Percentiles rank a stretch among this genome's conserved stretches.
phyloP scores from a whole-genome alignment of 2,329 filamentous ascomycete genomes.

The Arthrinium phaeospermum region DNA sequence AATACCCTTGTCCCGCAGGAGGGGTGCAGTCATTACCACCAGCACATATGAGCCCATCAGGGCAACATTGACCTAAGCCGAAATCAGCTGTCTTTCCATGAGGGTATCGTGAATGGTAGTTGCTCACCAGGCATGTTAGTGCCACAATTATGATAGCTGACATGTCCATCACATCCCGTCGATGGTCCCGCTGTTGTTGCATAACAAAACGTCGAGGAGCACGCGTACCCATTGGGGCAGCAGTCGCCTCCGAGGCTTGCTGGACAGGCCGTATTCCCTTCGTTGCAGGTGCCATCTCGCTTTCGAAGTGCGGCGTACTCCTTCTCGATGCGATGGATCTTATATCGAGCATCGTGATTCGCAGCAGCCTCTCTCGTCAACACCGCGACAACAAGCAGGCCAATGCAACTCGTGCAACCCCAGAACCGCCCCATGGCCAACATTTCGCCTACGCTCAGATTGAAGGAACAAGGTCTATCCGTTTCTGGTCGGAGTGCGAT shows the following conservation, averaged over 20 bases:
- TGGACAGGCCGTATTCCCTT: conserved; percentile 32
- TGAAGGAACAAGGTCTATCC: neutral
- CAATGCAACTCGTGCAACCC: conserved; percentile 11
- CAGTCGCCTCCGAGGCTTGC: conserved; percentile 47
- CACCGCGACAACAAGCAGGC: conserved; percentile 26
- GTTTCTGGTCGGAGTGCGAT: neutral
- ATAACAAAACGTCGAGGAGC: conserved; percentile 53
- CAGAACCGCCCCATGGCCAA: conserved; percentile 2
- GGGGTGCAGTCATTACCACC: conserved; percentile 47
- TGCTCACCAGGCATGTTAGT: conserved; percentile 19
- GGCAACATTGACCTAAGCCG: conserved; percentile 49
- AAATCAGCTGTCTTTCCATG: neutral
- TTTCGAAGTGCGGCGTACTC: conserved; percentile 31
- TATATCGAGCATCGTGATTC: conserved; percentile 26
- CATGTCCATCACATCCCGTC: conserved; percentile 40
- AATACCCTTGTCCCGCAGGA: too few species aligned
- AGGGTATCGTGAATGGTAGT: neutral
- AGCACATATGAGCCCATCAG: conserved; percentile 51
- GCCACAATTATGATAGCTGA: conserved; percentile 47
- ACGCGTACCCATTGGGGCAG: conserved; percentile 56
- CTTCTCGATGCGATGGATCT: conserved; percentile 35
- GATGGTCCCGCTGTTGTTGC: conserved; percentile 51
- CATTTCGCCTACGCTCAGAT: neutral
- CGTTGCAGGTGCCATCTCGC: conserved; percentile 34
- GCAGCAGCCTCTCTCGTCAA: conserved; percentile 24